A percentile compares a stretch with the other conserved stretches of the same genome.
Conservation (phyloP, 1,139 yeast species). For the Sugiyamaella pinicola region DNA sequence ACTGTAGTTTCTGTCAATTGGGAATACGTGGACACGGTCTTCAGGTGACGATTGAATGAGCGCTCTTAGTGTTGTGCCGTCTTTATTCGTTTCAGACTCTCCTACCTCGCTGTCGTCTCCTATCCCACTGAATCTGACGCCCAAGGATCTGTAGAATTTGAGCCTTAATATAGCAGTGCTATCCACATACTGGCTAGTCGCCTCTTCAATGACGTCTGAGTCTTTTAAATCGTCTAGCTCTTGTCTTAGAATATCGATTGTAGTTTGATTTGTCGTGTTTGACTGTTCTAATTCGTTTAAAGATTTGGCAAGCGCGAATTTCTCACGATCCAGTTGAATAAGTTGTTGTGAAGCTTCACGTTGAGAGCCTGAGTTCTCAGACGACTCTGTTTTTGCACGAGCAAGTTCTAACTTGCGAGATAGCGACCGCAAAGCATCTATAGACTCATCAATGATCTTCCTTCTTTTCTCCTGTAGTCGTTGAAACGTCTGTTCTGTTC, state of each 20-base stretch:
- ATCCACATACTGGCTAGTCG: slow-evolving; percentile 39
- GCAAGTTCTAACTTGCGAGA: slow-evolving; percentile 39
- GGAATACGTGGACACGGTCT: slow-evolving; percentile 54
- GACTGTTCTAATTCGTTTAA: slow-evolving; percentile 59
- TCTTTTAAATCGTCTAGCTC: slow-evolving; percentile 44
- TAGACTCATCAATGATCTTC: slow-evolving; percentile 27
- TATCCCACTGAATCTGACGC: slow-evolving; percentile 40
- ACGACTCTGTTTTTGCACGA: slow-evolving; percentile 38
- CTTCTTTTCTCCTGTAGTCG: slow-evolving; percentile 28
- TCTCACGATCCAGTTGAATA: slow-evolving; percentile 50
- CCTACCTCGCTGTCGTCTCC: slow-evolving; percentile 22
- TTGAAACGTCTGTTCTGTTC: slow-evolving; percentile 29
- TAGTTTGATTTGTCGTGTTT: slow-evolving; percentile 51
- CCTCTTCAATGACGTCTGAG: slow-evolving; percentile 38
- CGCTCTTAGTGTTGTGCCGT: slow-evolving; percentile 44
- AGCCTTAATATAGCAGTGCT: slow-evolving; percentile 45
- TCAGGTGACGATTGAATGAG: slow-evolving; percentile 54
- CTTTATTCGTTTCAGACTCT: slow-evolving; percentile 33
- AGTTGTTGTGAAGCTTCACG: slow-evolving; percentile 36
- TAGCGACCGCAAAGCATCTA: slow-evolving; percentile 33
- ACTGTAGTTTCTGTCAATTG: slow-evolving; percentile 59
- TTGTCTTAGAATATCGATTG: slow-evolving; percentile 48
- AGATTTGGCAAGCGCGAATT: slow-evolving; percentile 57
- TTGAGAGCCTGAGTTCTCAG: slow-evolving; percentile 40
- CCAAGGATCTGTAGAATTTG: slow-evolving; percentile 44